Conservation (phyloP, 495 filamentous ascomycete species). For the Penicillium pancosmium region DNA sequence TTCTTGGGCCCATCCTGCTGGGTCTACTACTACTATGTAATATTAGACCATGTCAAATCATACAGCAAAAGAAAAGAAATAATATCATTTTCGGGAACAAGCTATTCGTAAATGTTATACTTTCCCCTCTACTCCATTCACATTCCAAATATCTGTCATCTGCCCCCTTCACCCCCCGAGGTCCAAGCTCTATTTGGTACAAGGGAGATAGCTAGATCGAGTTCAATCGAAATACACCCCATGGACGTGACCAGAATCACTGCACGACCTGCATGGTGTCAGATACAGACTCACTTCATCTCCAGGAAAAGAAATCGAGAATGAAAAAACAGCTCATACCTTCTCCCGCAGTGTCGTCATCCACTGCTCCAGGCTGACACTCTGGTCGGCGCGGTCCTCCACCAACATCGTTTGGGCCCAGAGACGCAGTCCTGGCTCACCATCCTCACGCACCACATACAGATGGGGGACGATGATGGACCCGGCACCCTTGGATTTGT, state of each 20-base stretch:
- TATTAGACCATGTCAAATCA: too few relatives aligned
- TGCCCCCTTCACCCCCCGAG: not conserved
- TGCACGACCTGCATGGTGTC: slow-evolving; percentile 27
- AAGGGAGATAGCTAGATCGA: not conserved
- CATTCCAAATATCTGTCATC: not conserved
- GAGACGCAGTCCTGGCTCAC: slow-evolving; percentile 89
- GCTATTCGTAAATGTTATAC: slow-evolving; percentile 2
- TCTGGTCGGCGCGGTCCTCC: slow-evolving; percentile 93
- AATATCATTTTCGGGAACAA: slow-evolving; percentile 5
- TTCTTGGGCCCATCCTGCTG: too few relatives aligned
- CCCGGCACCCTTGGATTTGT: slow-evolving; percentile 80
- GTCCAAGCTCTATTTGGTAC: slow-evolving; percentile 5
- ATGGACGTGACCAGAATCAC: slow-evolving; percentile 14
- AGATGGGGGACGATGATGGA: slow-evolving; percentile 90
- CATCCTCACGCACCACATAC: slow-evolving; percentile 92
- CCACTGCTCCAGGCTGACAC: slow-evolving; percentile 89
- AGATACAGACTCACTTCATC: not conserved
- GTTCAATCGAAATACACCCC: not conserved
- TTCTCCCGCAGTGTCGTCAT: slow-evolving; percentile 92
- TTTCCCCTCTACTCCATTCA: not conserved
- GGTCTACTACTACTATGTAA: too few relatives aligned
- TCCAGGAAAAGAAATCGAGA: not conserved
- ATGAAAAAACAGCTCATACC: slow-evolving; percentile 61
- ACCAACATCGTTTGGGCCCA: slow-evolving; percentile 97
- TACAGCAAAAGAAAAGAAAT: not conserved